Evolutionary conservation across 805 yeast species (phyloP).

Genomic region (Pichia nakasei): DNA sequence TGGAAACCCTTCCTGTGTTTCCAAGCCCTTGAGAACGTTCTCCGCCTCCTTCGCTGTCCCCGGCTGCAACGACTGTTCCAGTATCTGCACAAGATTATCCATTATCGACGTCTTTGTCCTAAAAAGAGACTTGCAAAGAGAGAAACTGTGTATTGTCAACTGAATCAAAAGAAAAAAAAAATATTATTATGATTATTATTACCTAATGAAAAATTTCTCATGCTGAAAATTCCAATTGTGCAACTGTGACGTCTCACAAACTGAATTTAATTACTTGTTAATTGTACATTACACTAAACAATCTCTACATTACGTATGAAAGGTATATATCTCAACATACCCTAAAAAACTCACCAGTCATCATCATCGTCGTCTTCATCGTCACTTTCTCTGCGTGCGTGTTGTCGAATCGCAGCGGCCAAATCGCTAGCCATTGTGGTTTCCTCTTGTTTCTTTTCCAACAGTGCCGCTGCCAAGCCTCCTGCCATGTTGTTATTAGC

Average conservation of each 20-base stretch:
- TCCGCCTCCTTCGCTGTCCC: constrained; percentile 62
- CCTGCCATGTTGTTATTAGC: constrained; percentile 21
- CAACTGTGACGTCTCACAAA: no score
- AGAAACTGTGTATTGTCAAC: not conserved
- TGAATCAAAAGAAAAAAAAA: not conserved
- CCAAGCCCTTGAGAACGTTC: constrained; percentile 50
- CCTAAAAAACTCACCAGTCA: no score
- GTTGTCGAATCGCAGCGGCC: constrained; percentile 78
- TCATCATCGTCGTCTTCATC: constrained; percentile 65
- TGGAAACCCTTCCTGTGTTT: constrained; percentile 65
- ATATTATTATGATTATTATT: no score
- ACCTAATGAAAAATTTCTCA: no score
- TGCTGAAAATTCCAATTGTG: no score
- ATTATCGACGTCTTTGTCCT: not conserved
- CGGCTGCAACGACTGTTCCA: constrained; percentile 60
- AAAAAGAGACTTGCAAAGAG: not conserved
- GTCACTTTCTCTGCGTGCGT: constrained; percentile 63
- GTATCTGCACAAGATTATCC: constrained; percentile 28
- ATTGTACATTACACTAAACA: no score
- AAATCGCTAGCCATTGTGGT: constrained; percentile 68
- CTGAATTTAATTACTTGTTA: no score
- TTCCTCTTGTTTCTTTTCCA: constrained; percentile 54
- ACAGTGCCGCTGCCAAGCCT: constrained; percentile 63
- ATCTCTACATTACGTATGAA: no score
- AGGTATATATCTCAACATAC: no score